A percentile compares a stretch with the other conserved stretches of the same genome.
These are phyloP conservation scores for Vickermania spadyakhi DNA, from an alignment of 208 protist species.

Conservation along the genomic window DNA sequence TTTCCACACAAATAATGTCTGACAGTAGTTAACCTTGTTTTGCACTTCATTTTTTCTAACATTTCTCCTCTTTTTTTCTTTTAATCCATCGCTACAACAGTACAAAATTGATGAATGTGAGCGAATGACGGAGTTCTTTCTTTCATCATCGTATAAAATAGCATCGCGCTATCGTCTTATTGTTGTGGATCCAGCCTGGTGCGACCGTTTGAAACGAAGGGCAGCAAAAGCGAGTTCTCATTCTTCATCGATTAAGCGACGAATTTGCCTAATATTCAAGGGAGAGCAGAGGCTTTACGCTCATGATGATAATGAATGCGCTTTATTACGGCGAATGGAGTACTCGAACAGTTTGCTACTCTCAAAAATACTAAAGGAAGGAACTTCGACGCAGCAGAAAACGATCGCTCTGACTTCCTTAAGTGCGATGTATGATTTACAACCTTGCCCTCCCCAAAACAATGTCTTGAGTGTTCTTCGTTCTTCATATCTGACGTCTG, in stretches of 20 bases:
- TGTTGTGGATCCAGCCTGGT: background rate
- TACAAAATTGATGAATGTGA: too few relatives aligned
- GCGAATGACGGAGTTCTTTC: background rate
- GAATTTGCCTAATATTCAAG: conserved; percentile 44
- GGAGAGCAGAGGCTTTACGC: conserved; percentile 21
- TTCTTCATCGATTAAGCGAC: too few relatives aligned
- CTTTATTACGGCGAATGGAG: conserved; percentile 51
- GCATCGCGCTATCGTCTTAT: background rate
- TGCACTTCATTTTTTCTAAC: too few relatives aligned
- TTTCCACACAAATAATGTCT: too few relatives aligned
- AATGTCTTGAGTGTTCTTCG: conserved; percentile 17
- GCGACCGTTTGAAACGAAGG: conserved; percentile 5
- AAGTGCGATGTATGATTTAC: background rate
- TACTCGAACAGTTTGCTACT: conserved; percentile 77
- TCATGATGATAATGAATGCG: conserved; percentile 4
- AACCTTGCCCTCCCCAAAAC: conserved; percentile 12
- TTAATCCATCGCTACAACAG: too few relatives aligned
- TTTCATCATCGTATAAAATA: background rate
- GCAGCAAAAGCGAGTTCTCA: too few relatives aligned
- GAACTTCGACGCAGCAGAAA: too few relatives aligned
- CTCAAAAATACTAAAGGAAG: too few relatives aligned
- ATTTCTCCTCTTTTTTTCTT: too few relatives aligned
- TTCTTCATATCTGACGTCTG: conserved; percentile 24
- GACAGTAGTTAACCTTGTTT: too few relatives aligned
- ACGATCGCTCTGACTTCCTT: conserved; percentile 13